These are phyloP conservation scores for Maudiozyma saulgeensis DNA, from an alignment of 805 yeast species.

Conservation along the genomic window DNA sequence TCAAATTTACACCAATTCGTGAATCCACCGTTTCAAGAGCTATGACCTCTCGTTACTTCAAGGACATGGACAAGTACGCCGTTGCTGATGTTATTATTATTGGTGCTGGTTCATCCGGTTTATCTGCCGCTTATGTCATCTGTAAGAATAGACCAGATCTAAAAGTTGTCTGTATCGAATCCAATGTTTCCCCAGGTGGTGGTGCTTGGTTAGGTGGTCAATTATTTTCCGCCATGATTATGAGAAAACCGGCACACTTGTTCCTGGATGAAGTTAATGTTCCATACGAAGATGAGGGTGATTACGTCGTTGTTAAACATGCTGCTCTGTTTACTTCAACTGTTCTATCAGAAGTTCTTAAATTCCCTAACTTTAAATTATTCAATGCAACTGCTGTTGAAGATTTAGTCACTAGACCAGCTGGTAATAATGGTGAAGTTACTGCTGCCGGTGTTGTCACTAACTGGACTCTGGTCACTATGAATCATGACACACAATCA, in stretches of 20 bases:
- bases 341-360: slow-evolving; percentile 55
- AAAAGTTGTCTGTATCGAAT: slow-evolving; percentile 64
- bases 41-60: slow-evolving; percentile 66
- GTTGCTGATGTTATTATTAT: slow-evolving; percentile 67
- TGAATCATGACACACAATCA: slow-evolving; percentile 67
- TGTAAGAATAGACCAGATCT: slow-evolving; percentile 69
- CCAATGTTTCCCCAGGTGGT: slow-evolving; percentile 71
- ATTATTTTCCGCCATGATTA: slow-evolving; percentile 66
- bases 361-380: slow-evolving; percentile 64
- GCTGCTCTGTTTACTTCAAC: slow-evolving; percentile 73
- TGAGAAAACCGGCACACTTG: slow-evolving; percentile 69
- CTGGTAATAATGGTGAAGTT: slow-evolving; percentile 43
- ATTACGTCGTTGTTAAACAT: slow-evolving; percentile 70
- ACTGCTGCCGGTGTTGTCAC: slow-evolving; percentile 74
- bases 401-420: slow-evolving; percentile 65
- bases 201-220: slow-evolving; percentile 77
- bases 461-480: slow-evolving; percentile 71
- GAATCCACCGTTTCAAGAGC: slow-evolving; percentile 76
- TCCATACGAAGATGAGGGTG: slow-evolving; percentile 70
- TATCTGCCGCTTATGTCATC: slow-evolving; percentile 64
- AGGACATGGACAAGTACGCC: slow-evolving; percentile 63
- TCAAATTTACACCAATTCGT: slow-evolving; percentile 61
- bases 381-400: slow-evolving; percentile 78
- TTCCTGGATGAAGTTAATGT: slow-evolving; percentile 56
- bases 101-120: slow-evolving; percentile 74